A percentile compares a stretch with the other conserved stretches of the same genome.
These are phyloP conservation scores for Erythrophleum fordii DNA, from an alignment of 306 rosid genomes.

Conservation along the genomic window DNA sequence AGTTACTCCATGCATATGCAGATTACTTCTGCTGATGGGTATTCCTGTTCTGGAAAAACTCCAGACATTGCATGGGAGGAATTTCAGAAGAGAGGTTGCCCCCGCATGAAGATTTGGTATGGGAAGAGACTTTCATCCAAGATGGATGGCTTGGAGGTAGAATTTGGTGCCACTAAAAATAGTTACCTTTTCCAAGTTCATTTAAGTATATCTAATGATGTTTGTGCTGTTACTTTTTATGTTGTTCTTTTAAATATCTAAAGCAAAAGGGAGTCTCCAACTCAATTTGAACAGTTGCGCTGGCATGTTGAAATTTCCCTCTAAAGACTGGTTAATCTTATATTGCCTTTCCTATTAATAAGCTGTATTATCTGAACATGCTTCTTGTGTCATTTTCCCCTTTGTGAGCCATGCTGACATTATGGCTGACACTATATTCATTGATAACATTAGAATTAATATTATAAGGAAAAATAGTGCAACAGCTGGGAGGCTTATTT, in stretches of 20 bases:
- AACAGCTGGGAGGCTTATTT: not conserved
- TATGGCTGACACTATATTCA: not conserved
- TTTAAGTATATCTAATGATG: conserved; percentile 9
- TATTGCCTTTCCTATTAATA: not conserved
- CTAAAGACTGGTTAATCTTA: not conserved
- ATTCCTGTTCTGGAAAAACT: conserved; percentile 77
- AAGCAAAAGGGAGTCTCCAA: not conserved
- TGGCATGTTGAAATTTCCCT: conserved; percentile 25
- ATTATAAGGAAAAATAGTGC: not conserved
- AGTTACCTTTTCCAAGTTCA: conserved; percentile 6
- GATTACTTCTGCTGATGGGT: conserved; percentile 76
- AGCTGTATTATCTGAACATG: not conserved
- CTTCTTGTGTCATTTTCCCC: not conserved
- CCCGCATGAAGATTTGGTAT: conserved; percentile 72
- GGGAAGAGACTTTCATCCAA: conserved; percentile 81
- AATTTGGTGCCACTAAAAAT: conserved; percentile 12
- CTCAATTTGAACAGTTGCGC: not conserved
- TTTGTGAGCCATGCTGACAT: not conserved
- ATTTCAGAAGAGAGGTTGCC: conserved; percentile 68
- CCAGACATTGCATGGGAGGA: conserved; percentile 83
- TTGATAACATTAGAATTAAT: not conserved
- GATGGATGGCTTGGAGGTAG: conserved; percentile 93
- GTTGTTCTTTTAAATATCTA: not conserved
- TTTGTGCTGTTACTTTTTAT: conserved; percentile 5
- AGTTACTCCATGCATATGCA: conserved; percentile 37